Base-by-base conservation (phyloP, 1,139 yeast species). In the Scheffersomyces illinoinensis region DNA sequence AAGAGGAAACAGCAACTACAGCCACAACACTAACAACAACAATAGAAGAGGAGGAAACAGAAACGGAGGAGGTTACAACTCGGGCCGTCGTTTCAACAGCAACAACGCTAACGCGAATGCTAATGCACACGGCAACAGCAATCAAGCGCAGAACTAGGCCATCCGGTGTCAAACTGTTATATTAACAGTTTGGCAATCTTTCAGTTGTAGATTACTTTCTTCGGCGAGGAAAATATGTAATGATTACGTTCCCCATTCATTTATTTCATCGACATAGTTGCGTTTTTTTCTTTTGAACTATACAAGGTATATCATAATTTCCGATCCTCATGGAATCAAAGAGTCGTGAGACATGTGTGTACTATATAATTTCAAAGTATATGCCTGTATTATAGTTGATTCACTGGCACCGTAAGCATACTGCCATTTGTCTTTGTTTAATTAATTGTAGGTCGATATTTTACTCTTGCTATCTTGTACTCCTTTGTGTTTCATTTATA, bases 1-100 rank as follows among this genome's bases (percentile, higher is more conserved):
- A 70, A 77, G 85, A 68, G 75, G 76, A 52, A 60, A 61, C 52
- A 56, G 54, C 54, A 58, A 58, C 51, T 56, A 55, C 54, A 54
- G 58, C 50, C 58, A 54, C 50, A 54, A 57, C 52, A 57, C 57
- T 51, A 61, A 57, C 53, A 57, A 55, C 56, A 57, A 55, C 43
- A 60, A 59, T 33, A 48, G 51, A 48, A 48, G 51, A 20, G 51
- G 51, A 48, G 57, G 56, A 24, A 61, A 57, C 54, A 61, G 62
- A 60, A 58, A 56, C 47, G 62, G 67, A 59, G 52, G 50, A 48
- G 64, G 63, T 8, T 58, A 58, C 57, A 61, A 62, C 51, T 20
- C 51, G 17, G 51, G 51, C 59, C 63, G 63, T 48, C 61, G 63
- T 53, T 58, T 51, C 54, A 63, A 56, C 54, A 55, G 48, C 57